Percentiles rank a stretch among this genome's conserved stretches.
Evolutionary conservation across 495 filamentous ascomycete genomes (phyloP).

Genomic region (Jackrogersella minutella): DNA sequence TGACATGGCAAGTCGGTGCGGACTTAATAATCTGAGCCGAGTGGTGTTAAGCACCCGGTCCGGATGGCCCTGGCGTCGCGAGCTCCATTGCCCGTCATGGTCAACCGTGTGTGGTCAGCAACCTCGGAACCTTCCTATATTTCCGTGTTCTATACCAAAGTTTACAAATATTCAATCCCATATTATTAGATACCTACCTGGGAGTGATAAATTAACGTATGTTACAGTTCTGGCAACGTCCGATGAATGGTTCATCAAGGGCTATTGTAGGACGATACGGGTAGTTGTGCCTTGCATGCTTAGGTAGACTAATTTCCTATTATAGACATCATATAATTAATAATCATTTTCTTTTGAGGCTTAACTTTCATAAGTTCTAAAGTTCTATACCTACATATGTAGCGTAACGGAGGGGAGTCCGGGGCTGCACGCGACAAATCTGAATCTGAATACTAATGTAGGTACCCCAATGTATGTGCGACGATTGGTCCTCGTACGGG

Average conservation of each 20-base stretch:
- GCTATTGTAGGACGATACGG: slow-evolving; percentile 4
- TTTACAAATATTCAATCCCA: no score
- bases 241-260: no score
- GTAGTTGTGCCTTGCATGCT: neutral
- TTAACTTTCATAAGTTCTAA: neutral
- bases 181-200: neutral
- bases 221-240: no score
- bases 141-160: no score
- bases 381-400: neutral
- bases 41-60: slow-evolving; percentile 10
- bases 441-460: neutral
- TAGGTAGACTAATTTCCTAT: neutral
- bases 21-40: slow-evolving; percentile 31
- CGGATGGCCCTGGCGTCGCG: slow-evolving; percentile 8
- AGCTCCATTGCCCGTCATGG: slow-evolving; percentile 20
- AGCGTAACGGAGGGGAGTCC: slow-evolving; percentile 9
- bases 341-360: neutral
- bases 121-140: neutral
- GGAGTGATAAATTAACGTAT: no score
- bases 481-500: slow-evolving; percentile 45
- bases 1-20: slow-evolving; percentile 2
- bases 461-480: slow-evolving; percentile 20
- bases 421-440: slow-evolving; percentile 23
- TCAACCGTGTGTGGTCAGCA: slow-evolving; percentile 27
- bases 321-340: neutral